Evolutionary conservation across 225 moss, liverwort and hornwort species (phyloP).

Genomic region (Thuidium tamariscinum): DNA sequence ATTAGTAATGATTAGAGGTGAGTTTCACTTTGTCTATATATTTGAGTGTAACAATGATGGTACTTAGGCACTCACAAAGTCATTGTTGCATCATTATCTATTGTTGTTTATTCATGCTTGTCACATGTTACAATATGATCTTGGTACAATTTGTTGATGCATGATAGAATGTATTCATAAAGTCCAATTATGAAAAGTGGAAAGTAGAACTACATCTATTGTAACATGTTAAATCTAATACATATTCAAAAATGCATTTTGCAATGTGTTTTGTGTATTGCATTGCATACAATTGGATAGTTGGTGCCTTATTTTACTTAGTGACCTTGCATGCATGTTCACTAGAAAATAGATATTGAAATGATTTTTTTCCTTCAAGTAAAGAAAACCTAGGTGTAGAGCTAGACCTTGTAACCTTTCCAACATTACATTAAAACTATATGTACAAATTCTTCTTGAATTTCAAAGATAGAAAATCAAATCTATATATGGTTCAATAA

Average conservation of each 20-base stretch:
- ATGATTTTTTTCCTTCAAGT: background rate
- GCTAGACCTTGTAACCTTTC: background rate
- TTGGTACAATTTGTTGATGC: background rate
- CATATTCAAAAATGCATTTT: background rate
- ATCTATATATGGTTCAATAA: background rate
- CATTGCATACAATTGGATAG: background rate
- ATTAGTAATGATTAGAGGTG: no score
- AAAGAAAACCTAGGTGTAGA: background rate
- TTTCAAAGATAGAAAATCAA: no score
- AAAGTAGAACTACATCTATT: no score
- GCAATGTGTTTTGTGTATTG: background rate
- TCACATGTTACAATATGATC: background rate
- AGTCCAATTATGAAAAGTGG: background rate
- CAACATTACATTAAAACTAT: background rate
- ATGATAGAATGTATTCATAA: background rate
- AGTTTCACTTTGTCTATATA: no score
- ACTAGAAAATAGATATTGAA: background rate
- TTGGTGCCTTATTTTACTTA: background rate
- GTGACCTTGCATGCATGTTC: accelerated
- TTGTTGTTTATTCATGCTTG: background rate
- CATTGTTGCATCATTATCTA: background rate
- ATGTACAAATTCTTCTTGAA: background rate
- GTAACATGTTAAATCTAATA: background rate
- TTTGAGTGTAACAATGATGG: no score
- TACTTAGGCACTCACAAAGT: background rate